These are phyloP conservation scores for Aspergillus eucalypticola DNA, from an alignment of 2,329 filamentous ascomycete genomes.

Conservation along the genomic window DNA sequence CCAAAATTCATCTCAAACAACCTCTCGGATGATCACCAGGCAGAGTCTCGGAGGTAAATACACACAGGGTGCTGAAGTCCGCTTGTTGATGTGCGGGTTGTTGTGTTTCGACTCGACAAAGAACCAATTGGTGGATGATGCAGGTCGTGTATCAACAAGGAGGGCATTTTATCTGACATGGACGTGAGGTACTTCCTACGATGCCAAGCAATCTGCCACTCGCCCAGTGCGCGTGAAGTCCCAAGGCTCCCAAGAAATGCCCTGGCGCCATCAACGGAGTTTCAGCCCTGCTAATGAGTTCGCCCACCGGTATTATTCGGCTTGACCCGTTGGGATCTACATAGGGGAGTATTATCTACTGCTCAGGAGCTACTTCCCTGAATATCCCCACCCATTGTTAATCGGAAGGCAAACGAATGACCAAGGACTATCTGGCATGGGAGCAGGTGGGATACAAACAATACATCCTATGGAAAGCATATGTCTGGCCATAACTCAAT, in stretches of 20 bases:
- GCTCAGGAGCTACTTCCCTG: constrained; percentile 57
- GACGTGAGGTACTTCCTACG: constrained; percentile 58
- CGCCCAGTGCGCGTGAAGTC: constrained; percentile 64
- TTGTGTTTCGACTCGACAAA: not conserved
- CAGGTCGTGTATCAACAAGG: not conserved
- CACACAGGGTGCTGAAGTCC: not conserved
- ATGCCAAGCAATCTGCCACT: constrained; percentile 62
- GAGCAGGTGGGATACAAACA: too few relatives aligned
- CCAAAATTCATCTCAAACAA: too few relatives aligned
- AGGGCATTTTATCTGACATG: not conserved
- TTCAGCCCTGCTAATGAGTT: constrained; percentile 64
- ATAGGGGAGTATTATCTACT: constrained; percentile 67
- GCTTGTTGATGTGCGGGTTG: not conserved
- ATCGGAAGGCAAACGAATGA: too few relatives aligned
- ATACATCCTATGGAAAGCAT: not conserved
- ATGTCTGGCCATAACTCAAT: not conserved
- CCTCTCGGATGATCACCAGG: too few relatives aligned
- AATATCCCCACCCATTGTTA: not conserved
- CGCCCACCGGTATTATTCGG: constrained; percentile 53
- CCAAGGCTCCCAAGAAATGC: constrained; percentile 56
- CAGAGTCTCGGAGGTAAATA: not conserved
- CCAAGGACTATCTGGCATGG: too few relatives aligned
- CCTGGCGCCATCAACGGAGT: constrained; percentile 53
- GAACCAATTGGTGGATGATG: not conserved
- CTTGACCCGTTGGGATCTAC: too few relatives aligned